Evolutionary conservation across 441 rosid species (phyloP), one percentile per base, ranked within the genome.

Genomic region (Lepidium campestre): DNA sequence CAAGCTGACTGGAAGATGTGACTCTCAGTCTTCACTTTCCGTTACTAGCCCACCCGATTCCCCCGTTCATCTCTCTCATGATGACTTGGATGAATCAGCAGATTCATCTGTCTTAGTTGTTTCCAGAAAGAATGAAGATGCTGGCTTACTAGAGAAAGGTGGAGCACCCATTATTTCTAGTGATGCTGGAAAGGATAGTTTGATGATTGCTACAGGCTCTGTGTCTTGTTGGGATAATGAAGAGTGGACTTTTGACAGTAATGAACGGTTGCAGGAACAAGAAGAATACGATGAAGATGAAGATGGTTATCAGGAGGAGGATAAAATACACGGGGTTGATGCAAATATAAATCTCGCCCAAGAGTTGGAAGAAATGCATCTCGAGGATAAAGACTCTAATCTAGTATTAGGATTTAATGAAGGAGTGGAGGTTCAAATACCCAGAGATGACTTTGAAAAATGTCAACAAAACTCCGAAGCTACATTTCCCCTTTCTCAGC

Each of bases 201-300:
- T 75, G 79, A 66, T 74, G 73, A 57, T 70, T 75, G 79, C 82
- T 53, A 64, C 90, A 23, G 70, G 82, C 75, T 76, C 85, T 42
- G 67, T 80, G 20, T 86, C 88, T 61, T 78, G 81, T 23, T 82
- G 84, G 61, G 98, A 91, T 36, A 97, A 91, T 68, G 96, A 85
- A 71, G 98, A 94, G 67, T 94, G 99, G 99, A 65, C 85, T 50
- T 52, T 76, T 80, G 91, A 84, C 65, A 80, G 81, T 71, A 82
- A 81, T 62, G 89, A 82, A 49, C 80, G 67, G 39, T 56, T 88
- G 76, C 97, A 81, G 79, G 96, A 89, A 79, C 99, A 86, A 80
- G 98, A 88, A 81, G 98, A 86, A 80, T 94, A 91, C 67, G 94
- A 91, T 49, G 98, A 89, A 79, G 96, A 86, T 80, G 98, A 83